Evolutionary conservation across 768 basidiomycete genomes (phyloP).

Genomic region (Coprinellus micaceus): DNA sequence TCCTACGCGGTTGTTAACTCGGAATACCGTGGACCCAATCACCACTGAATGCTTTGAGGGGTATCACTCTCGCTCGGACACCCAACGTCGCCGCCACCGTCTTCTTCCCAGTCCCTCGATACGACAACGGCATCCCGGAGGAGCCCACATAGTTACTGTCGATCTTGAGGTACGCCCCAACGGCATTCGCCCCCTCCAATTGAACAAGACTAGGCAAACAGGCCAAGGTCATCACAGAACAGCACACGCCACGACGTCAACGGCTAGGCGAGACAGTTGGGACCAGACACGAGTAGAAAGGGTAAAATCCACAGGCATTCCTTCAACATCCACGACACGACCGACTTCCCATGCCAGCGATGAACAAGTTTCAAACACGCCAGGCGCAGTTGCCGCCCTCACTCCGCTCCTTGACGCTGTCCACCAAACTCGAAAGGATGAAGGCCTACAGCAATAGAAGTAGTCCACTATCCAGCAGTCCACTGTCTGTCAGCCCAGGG

Average conservation of each 20-base stretch:
- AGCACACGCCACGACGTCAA: not conserved
- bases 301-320: no score
- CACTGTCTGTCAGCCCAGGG: not conserved
- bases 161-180: not conserved
- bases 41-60: no score
- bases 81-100: no score
- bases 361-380: not conserved
- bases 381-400: slow-evolving; percentile 3
- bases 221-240: not conserved
- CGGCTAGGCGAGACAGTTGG: not conserved
- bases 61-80: no score
- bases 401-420: slow-evolving; percentile 2
- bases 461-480: slow-evolving; percentile 5
- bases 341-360: not conserved
- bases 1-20: not conserved
- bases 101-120: no score
- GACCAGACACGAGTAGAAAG: no score
- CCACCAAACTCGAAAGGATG: slow-evolving; percentile 3
- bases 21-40: not conserved
- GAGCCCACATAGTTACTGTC: no score
- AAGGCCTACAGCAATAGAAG: not conserved
- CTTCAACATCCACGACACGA: not conserved
- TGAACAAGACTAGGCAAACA: no score
- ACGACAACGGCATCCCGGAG: no score
- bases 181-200: no score